Conservation (phyloP, 2,329 filamentous ascomycete species). For the Penicillium sp. region DNA sequence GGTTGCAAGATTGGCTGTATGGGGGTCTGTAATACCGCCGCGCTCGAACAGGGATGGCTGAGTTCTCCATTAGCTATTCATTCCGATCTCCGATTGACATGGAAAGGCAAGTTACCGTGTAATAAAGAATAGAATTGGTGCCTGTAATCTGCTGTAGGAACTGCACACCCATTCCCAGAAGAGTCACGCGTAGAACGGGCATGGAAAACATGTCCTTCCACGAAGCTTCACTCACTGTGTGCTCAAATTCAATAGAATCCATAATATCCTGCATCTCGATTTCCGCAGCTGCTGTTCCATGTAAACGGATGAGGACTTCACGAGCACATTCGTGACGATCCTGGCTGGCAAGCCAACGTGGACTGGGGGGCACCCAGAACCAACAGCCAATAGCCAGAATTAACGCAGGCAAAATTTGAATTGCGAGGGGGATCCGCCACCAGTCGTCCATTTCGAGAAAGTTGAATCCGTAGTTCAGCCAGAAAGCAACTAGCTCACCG, state of each 20-base stretch:
- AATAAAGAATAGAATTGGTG: slow-evolving; percentile 26
- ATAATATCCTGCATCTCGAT: slow-evolving; percentile 24
- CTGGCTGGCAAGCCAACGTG: slow-evolving; percentile 25
- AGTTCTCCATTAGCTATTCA: not conserved
- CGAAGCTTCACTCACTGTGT: slow-evolving; percentile 14
- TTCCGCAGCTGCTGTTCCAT: slow-evolving; percentile 20
- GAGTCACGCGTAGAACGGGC: slow-evolving; percentile 20
- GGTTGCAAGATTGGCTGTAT: slow-evolving; percentile 19
- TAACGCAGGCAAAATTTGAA: slow-evolving; percentile 22
- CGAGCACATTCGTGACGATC: slow-evolving; percentile 23
- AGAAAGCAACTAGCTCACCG: slow-evolving; percentile 24
- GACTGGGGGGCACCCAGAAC: slow-evolving; percentile 23
- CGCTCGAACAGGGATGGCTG: slow-evolving; percentile 24
- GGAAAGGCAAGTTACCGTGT: slow-evolving; percentile 11
- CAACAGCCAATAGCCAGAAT: slow-evolving; percentile 20
- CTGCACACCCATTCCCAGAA: slow-evolving; percentile 22
- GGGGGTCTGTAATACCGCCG: slow-evolving; percentile 20
- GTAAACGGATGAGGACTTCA: slow-evolving; percentile 22
- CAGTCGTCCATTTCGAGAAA: slow-evolving; percentile 20
- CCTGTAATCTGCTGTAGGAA: slow-evolving; percentile 25
- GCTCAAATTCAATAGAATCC: slow-evolving; percentile 20
- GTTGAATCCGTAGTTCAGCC: slow-evolving; percentile 22
- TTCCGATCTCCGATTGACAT: not conserved
- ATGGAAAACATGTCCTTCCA: slow-evolving; percentile 21
- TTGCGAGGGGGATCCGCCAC: slow-evolving; percentile 26